phyloP scores from a whole-genome alignment of 176 grass and related monocot genomes.

The Aegilops bicornis region DNA sequence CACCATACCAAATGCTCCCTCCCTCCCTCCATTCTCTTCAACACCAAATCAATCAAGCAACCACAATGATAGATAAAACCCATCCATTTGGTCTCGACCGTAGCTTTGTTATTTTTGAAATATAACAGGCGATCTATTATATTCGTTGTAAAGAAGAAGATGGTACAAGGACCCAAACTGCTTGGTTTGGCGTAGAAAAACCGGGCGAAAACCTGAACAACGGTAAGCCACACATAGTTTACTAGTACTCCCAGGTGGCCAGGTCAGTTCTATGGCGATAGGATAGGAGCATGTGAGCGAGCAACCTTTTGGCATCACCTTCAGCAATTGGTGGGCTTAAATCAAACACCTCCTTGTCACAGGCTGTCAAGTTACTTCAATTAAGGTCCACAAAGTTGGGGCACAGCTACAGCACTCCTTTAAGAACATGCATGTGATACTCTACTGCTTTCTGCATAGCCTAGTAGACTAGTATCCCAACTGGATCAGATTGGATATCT shows the following conservation, averaged over 20 bases:
- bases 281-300: constrained; percentile 9
- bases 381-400: constrained; percentile 29
- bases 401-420: constrained; percentile 24
- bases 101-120: too few species aligned
- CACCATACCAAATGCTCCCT: background rate
- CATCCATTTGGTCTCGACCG: background rate
- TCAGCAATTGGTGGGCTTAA: constrained; percentile 12
- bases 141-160: too few species aligned
- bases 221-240: too few species aligned
- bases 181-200: too few species aligned
- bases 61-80: background rate
- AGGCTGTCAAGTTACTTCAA: constrained; percentile 32
- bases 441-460: constrained; percentile 9
- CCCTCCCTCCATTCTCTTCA: background rate
- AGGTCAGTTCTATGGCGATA: background rate
- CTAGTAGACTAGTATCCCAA: background rate
- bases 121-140: too few species aligned
- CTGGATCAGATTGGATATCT: constrained; percentile 8
- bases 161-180: too few species aligned
- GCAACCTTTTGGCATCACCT: constrained; percentile 30
- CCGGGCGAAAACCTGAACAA: too few species aligned
- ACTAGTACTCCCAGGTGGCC: background rate
- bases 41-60: background rate
- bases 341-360: constrained; percentile 9
- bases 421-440: constrained; percentile 33